Evolutionary conservation across 225 moss, liverwort and hornwort genomes (phyloP).

Genomic region (Ulota crispa): DNA sequence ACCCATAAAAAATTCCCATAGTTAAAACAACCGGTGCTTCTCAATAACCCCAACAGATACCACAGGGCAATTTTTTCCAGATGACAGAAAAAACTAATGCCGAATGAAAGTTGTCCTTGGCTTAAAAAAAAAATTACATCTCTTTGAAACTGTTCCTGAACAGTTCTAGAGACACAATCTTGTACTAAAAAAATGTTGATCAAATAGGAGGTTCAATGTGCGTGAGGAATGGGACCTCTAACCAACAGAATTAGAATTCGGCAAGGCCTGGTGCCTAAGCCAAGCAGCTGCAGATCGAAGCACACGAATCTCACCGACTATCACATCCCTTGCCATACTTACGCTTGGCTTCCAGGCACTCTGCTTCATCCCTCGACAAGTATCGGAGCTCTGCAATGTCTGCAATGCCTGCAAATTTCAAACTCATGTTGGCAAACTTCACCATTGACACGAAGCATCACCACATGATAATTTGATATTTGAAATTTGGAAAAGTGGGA

Average conservation of each 20-base stretch:
- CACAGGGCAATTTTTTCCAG: neutral
- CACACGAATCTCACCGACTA: slow-evolving; percentile 82
- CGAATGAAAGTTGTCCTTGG: neutral
- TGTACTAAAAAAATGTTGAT: slow-evolving; percentile 10
- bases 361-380: slow-evolving; percentile 55
- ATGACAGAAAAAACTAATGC: neutral
- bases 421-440: neutral
- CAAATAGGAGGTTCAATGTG: slow-evolving; percentile 12
- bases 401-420: slow-evolving; percentile 55
- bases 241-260: slow-evolving; percentile 39
- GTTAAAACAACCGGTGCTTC: neutral
- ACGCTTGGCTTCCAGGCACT: slow-evolving; percentile 62
- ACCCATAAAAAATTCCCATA: neutral
- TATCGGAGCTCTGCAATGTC: slow-evolving; percentile 57
- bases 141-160: neutral
- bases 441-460: neutral
- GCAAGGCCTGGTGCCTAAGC: slow-evolving; percentile 69
- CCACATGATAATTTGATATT: neutral
- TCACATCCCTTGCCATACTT: slow-evolving; percentile 76
- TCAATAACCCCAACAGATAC: neutral
- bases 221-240: neutral
- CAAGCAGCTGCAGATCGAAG: slow-evolving; percentile 76
- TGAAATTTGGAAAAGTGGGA: neutral
- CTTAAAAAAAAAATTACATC: no score
- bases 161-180: neutral